Conservation (phyloP, 2,329 filamentous ascomycete genomes). For the Epichloe hybrida region DNA sequence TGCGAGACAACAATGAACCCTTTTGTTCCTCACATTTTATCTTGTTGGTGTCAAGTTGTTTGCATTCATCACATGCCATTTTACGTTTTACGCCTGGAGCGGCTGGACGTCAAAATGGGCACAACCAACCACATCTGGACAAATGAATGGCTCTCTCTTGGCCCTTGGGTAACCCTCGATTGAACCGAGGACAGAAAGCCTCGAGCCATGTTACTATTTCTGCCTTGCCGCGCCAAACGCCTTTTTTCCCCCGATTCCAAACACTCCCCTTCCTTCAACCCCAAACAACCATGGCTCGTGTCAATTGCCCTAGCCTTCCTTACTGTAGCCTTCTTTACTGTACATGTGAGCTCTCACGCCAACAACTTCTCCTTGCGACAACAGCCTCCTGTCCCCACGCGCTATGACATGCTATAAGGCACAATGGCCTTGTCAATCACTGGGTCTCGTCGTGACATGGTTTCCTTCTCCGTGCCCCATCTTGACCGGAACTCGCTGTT, state of each 20-base stretch:
- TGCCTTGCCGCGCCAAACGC: not conserved
- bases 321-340: not conserved
- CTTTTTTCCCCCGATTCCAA: not conserved
- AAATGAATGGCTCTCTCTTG: no score
- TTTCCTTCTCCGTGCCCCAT: conserved; percentile 57
- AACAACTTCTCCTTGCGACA: not conserved
- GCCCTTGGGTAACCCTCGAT: no score
- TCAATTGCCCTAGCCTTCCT: not conserved
- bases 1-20: no score
- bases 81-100: no score
- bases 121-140: no score
- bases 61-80: no score
- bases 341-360: not conserved
- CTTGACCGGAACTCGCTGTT: conserved; percentile 60
- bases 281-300: no score
- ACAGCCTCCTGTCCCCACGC: not conserved
- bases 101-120: no score
- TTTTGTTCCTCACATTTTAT: no score
- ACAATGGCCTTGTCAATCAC: conserved; percentile 52
- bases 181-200: no score
- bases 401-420: conserved; percentile 34
- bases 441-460: conserved; percentile 37
- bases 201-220: not conserved
- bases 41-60: no score
- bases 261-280: no score